Conservation (phyloP, 2,329 filamentous ascomycete genomes). For the Colletotrichum costaricense region DNA sequence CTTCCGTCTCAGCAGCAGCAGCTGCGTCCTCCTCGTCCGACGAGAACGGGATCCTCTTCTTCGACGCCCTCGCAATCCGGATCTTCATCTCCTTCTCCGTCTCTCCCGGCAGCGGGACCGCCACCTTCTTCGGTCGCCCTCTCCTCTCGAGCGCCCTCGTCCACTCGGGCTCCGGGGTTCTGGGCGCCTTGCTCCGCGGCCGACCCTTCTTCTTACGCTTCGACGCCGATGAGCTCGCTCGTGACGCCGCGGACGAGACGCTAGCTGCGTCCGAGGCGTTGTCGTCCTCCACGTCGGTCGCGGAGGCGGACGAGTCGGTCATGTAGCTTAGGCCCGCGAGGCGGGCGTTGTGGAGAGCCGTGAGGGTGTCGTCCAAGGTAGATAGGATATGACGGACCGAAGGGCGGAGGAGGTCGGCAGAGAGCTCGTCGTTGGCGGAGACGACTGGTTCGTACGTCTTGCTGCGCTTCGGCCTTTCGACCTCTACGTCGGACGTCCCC, state of each 20-base stretch:
- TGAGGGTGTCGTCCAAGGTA: slow-evolving; percentile 76
- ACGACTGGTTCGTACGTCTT: slow-evolving; percentile 62
- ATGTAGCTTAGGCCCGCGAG: slow-evolving; percentile 60
- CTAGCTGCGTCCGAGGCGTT: slow-evolving; percentile 25
- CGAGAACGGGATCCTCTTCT: slow-evolving; percentile 35
- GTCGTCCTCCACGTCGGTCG: slow-evolving; percentile 36
- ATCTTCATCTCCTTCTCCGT: slow-evolving; percentile 57
- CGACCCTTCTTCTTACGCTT: slow-evolving; percentile 8
- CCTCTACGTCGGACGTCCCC: neutral
- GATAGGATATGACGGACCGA: slow-evolving; percentile 76
- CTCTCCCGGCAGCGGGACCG: slow-evolving; percentile 55
- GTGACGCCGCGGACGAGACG: slow-evolving; percentile 13
- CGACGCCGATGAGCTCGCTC: slow-evolving; percentile 4
- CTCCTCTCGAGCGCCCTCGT: slow-evolving; percentile 34
- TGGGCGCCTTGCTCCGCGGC: slow-evolving; percentile 15
- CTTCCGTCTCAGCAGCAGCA: slow-evolving; percentile 14
- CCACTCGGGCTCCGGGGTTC: slow-evolving; percentile 25
- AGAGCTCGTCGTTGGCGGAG: slow-evolving; percentile 77
- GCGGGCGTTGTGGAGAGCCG: slow-evolving; percentile 76
- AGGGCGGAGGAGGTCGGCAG: slow-evolving; percentile 73
- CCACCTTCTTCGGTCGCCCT: slow-evolving; percentile 55
- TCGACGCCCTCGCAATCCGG: slow-evolving; percentile 57
- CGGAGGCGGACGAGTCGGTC: slow-evolving; percentile 52
- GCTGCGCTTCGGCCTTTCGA: neutral
- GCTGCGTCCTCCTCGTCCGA: slow-evolving; percentile 30